phyloP scores from a whole-genome alignment of 2,329 filamentous ascomycete genomes.

The Teratosphaeria zuluensis region DNA sequence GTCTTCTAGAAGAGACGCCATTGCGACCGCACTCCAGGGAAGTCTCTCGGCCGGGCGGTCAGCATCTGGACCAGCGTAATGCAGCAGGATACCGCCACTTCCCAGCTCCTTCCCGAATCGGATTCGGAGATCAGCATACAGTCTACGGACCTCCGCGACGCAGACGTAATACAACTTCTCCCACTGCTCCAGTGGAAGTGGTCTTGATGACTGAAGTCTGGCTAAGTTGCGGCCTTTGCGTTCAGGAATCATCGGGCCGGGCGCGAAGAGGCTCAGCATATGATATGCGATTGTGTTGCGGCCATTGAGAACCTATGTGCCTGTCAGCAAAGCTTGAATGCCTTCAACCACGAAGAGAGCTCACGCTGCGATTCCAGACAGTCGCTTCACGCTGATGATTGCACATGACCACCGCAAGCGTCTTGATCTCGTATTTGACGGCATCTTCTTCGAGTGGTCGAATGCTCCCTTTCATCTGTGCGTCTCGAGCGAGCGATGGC shows the following conservation, averaged over 20 bases:
- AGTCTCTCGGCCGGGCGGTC: not conserved
- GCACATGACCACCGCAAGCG: not conserved
- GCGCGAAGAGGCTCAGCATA: not conserved
- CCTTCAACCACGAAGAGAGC: not conserved
- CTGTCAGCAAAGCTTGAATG: not conserved
- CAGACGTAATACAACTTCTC: slow-evolving; percentile 14
- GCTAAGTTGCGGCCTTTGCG: not conserved
- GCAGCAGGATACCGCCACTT: slow-evolving; percentile 7
- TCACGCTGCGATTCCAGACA: not conserved
- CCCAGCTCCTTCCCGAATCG: slow-evolving; percentile 6
- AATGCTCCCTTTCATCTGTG: not conserved
- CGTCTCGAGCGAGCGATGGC: not conserved
- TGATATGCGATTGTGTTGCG: not conserved
- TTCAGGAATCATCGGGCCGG: not conserved
- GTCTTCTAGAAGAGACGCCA: slow-evolving; percentile 13
- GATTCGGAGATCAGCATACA: slow-evolving; percentile 10
- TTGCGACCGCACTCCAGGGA: slow-evolving; percentile 7
- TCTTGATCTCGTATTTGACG: slow-evolving; percentile 1
- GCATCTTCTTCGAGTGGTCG: not conserved
- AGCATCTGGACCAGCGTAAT: slow-evolving; percentile 7
- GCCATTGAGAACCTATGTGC: not conserved
- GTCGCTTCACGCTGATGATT: slow-evolving; percentile 5
- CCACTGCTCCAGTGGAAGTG: slow-evolving; percentile 7
- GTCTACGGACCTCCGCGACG: slow-evolving; percentile 9
- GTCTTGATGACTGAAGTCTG: not conserved